A percentile compares a stretch with the other conserved stretches of the same genome.
phyloP scores from a whole-genome alignment of 345 rosid species.

The Mallotus nudiflorus region DNA sequence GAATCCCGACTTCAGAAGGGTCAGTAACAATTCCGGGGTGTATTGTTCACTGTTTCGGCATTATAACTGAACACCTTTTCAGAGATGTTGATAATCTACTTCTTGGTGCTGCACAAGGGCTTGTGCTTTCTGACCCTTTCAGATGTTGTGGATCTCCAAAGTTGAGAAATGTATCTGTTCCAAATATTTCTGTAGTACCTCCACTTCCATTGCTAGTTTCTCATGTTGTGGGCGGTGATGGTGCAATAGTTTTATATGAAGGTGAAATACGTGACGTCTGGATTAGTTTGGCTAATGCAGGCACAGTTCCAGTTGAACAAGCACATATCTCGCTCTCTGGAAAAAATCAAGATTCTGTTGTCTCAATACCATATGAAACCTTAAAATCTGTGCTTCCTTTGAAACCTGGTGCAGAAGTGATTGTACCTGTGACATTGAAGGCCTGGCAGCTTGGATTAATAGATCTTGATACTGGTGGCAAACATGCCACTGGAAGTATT shows the following conservation, averaged over 20 bases:
- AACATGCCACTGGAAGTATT: conserved; percentile 50
- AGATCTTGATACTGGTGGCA: conserved; percentile 61
- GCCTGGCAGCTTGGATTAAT: conserved; percentile 81
- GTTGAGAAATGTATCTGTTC: conserved; percentile 72
- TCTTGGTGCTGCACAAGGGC: conserved; percentile 97
- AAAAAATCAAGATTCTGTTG: conserved; percentile 90
- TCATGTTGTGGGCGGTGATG: conserved; percentile 86
- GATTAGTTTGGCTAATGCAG: conserved; percentile 93
- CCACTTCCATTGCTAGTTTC: conserved; percentile 85
- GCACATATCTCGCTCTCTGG: conserved; percentile 93
- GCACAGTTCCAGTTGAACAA: conserved; percentile 87
- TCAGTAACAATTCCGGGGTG: conserved; percentile 83
- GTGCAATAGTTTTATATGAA: conserved; percentile 88
- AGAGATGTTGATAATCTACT: conserved; percentile 96
- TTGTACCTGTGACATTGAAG: conserved; percentile 77
- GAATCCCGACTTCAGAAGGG: conserved; percentile 89
- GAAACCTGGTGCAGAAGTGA: conserved; percentile 94
- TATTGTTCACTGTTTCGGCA: conserved; percentile 94
- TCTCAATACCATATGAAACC: conserved; percentile 70
- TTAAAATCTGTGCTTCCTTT: conserved; percentile 79
- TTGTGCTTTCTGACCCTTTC: conserved; percentile 98
- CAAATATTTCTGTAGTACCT: conserved; percentile 75
- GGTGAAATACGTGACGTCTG: conserved; percentile 84
- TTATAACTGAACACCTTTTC: conserved; percentile 87
- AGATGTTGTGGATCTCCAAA: conserved; percentile 89